These are phyloP conservation scores for Schizochytrium sp. DNA, from an alignment of 108 stramenopile species.

Conservation along the genomic window DNA sequence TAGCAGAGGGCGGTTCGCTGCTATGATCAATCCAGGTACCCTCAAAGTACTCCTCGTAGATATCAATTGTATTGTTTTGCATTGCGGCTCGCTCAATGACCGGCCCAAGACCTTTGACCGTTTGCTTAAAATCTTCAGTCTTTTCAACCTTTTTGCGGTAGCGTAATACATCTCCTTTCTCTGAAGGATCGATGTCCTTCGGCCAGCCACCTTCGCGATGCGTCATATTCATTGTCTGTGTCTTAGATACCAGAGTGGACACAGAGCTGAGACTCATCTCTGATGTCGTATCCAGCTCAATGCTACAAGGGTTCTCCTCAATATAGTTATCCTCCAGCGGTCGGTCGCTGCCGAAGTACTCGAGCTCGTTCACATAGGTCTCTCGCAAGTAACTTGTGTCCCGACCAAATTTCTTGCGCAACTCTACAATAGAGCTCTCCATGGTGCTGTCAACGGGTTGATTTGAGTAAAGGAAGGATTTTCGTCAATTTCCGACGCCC, in stretches of 20 bases:
- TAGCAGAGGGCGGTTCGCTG: constrained; percentile 86
- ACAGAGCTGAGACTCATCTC: constrained; percentile 38
- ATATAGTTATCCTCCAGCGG: constrained; percentile 42
- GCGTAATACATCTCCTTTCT: constrained; percentile 82
- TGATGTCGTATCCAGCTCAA: constrained; percentile 56
- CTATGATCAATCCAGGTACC: constrained; percentile 78
- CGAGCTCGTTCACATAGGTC: constrained; percentile 58
- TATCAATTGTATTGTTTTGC: constrained; percentile 90
- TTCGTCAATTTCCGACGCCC: too few species aligned
- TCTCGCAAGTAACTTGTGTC: constrained; percentile 41
- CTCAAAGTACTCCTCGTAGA: constrained; percentile 85
- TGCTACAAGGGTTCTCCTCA: constrained; percentile 47
- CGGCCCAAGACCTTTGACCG: constrained; percentile 82
- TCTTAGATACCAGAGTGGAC: constrained; percentile 32
- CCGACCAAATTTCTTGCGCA: constrained; percentile 56
- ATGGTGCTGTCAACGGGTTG: background rate
- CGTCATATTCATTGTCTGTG: constrained; percentile 60
- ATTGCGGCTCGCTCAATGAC: constrained; percentile 83
- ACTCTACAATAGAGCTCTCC: constrained; percentile 6
- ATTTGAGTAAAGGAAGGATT: too few species aligned
- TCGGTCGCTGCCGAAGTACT: constrained; percentile 60
- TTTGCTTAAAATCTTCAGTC: constrained; percentile 80
- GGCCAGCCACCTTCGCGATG: constrained; percentile 88
- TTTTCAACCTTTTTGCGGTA: constrained; percentile 89
- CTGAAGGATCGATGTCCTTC: constrained; percentile 87